Conservation (phyloP, 345 rosid genomes). For the Ceriops zippeliana region DNA sequence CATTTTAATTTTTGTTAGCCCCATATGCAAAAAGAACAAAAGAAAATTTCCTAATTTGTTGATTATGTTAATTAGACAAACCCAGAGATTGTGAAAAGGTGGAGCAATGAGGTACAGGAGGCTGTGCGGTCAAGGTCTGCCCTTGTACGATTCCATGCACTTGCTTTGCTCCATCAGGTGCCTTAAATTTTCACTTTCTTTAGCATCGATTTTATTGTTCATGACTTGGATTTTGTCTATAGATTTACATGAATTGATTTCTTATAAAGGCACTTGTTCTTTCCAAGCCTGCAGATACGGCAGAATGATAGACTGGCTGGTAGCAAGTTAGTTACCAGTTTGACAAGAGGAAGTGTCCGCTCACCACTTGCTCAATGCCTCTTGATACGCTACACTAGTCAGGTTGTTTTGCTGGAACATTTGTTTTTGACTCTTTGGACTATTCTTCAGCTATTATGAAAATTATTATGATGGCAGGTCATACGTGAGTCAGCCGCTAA, state of each 20-base stretch:
- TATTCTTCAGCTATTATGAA: background rate
- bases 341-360: conserved; percentile 91
- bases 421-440: background rate
- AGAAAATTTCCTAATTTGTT: background rate
- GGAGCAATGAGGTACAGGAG: conserved; percentile 99
- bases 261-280: background rate
- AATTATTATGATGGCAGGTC: conserved; percentile 52
- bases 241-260: background rate
- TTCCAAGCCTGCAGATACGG: conserved; percentile 56
- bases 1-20: background rate
- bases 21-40: too few relatives aligned
- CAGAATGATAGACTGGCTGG: conserved; percentile 92
- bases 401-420: conserved; percentile 35
- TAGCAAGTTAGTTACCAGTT: conserved; percentile 82
- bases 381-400: conserved; percentile 83
- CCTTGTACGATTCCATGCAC: conserved; percentile 95
- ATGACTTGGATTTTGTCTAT: background rate
- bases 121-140: conserved; percentile 96
- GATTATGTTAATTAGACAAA: conserved; percentile 18
- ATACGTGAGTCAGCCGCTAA: conserved; percentile 72
- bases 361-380: conserved; percentile 97
- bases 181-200: background rate
- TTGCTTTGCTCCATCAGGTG: conserved; percentile 90
- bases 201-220: too few relatives aligned
- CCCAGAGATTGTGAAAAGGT: conserved; percentile 74